Base-by-base conservation (phyloP, 345 rosid genomes). In the Populus simonii region DNA sequence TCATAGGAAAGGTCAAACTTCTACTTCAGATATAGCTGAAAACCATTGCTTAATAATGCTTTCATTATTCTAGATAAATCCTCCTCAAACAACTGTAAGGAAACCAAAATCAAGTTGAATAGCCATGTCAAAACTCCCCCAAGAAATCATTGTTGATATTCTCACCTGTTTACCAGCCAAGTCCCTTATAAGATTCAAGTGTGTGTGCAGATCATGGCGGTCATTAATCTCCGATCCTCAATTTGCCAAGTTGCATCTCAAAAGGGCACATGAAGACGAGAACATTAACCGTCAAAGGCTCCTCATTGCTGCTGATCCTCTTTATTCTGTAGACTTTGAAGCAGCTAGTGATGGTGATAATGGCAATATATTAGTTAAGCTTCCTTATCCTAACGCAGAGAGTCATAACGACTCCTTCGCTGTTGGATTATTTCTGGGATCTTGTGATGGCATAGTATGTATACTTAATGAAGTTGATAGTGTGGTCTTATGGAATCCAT, bases 401-500 rank as follows among this genome's bases (percentile, higher is more conserved):
- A 65, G 71, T 29, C 59, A 10, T 7, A 31, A 22, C 20, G 38
- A 27, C 7, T 7, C n/a, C 25, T 39, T 63, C 23, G 35, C 45
- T 8, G 35, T 67, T 20, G 41, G 4, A n/a, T 76, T 82, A 20
- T 74, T 84, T 59, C 59, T 78, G 72, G 87, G 88, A 70, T 80
- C 87, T 7, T 86, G 86, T 38, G 38, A 87, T 36, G 90, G 90
- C 18, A 67, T 86, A 80, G 33, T 84, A 16, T 84, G 85, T 22
- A 61, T 83, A 77, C 74, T 62, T 12, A 78, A 80, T 15, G 85
- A 79, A 20, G 68, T 51, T 75, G 49, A 67, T 8, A 43, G 63
- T 35, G 11, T 84, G 53, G 73, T 84, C 68, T 45, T 84, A 25
- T 84, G 86, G 90, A 88, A 88, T 70, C 88, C 86, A 6, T 77